Conservation (phyloP, 1,284 basidiomycete species). For the Ustilago esculenta region DNA sequence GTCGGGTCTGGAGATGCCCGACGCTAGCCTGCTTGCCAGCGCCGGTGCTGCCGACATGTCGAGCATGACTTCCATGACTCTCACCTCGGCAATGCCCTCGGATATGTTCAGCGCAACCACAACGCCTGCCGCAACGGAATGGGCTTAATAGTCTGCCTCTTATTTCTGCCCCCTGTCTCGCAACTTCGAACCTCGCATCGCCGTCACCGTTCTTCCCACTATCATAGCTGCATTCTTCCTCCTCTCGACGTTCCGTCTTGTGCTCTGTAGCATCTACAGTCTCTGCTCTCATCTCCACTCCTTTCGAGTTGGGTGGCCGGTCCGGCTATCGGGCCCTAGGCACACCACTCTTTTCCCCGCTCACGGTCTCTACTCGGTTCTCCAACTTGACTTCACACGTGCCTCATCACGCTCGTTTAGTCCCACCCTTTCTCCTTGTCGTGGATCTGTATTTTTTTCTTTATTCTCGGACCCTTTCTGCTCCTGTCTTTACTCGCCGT, state of each 20-base stretch:
- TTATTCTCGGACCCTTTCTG: conserved; percentile 1
- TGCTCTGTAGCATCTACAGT: conserved; percentile 3
- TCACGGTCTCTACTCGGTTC: conserved; percentile 20
- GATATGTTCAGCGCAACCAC: conserved; percentile 36
- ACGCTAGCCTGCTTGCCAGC: conserved; percentile 26
- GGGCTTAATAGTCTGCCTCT: conserved; percentile 6
- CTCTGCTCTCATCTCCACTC: neutral
- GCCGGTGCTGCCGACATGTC: conserved; percentile 35
- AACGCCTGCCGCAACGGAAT: conserved; percentile 31
- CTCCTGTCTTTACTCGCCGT: conserved; percentile 20
- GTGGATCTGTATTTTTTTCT: conserved; percentile 12
- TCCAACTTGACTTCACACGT: neutral
- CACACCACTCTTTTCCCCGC: conserved; percentile 27
- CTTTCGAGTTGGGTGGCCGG: conserved; percentile 37
- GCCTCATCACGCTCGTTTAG: conserved; percentile 23
- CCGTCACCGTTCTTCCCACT: conserved; percentile 8
- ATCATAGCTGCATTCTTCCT: conserved; percentile 7
- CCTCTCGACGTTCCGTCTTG: too few species aligned
- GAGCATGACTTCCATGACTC: conserved; percentile 24
- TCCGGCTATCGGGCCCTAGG: conserved; percentile 5
- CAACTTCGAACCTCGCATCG: conserved; percentile 19
- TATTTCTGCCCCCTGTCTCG: neutral
- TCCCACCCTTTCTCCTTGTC: neutral
- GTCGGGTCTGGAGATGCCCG: conserved; percentile 26
- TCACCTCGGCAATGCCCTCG: conserved; percentile 39